phyloP scores from a whole-genome alignment of 2,329 filamentous ascomycete species.

The Rutstroemia sp. region DNA sequence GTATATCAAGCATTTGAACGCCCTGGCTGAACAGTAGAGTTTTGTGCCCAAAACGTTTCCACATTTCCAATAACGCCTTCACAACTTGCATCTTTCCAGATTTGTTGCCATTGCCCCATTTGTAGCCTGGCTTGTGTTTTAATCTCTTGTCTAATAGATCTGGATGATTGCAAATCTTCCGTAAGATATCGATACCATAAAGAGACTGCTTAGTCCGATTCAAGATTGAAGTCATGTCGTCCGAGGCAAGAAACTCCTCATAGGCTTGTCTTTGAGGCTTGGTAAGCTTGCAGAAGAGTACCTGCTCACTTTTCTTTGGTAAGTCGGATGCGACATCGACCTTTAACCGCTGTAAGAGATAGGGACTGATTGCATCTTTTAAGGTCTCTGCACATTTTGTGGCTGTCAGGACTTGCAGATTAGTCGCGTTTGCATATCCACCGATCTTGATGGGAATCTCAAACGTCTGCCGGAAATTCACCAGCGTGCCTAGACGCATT shows the following conservation, averaged over 20 bases:
- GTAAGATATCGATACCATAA: slow-evolving; percentile 82
- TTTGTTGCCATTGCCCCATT: slow-evolving; percentile 69
- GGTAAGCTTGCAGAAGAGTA: slow-evolving; percentile 91
- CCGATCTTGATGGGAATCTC: slow-evolving; percentile 90
- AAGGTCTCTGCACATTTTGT: slow-evolving; percentile 89
- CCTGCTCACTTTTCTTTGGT: slow-evolving; percentile 92
- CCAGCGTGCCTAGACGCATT: slow-evolving; percentile 85
- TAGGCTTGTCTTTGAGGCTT: slow-evolving; percentile 73
- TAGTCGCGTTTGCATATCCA: slow-evolving; percentile 91
- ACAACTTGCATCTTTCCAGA: slow-evolving; percentile 97
- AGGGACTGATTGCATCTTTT: slow-evolving; percentile 89
- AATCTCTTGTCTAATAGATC: slow-evolving; percentile 66
- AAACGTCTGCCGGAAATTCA: slow-evolving; percentile 85
- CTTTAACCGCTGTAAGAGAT: slow-evolving; percentile 87
- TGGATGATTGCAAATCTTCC: slow-evolving; percentile 97
- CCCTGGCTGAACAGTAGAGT: slow-evolving; percentile 89
- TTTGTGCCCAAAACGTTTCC: slow-evolving; percentile 82
- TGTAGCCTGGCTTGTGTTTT: slow-evolving; percentile 53
- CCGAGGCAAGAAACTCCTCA: slow-evolving; percentile 69
- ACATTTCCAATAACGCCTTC: slow-evolving; percentile 77
- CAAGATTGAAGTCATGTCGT: slow-evolving; percentile 79
- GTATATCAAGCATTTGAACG: slow-evolving; percentile 89
- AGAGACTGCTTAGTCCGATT: slow-evolving; percentile 69
- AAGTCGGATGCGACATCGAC: slow-evolving; percentile 88
- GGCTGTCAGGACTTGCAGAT: slow-evolving; percentile 88